Conservation (phyloP, 2,329 filamentous ascomycete species). For the Talaromyces sp. region DNA sequence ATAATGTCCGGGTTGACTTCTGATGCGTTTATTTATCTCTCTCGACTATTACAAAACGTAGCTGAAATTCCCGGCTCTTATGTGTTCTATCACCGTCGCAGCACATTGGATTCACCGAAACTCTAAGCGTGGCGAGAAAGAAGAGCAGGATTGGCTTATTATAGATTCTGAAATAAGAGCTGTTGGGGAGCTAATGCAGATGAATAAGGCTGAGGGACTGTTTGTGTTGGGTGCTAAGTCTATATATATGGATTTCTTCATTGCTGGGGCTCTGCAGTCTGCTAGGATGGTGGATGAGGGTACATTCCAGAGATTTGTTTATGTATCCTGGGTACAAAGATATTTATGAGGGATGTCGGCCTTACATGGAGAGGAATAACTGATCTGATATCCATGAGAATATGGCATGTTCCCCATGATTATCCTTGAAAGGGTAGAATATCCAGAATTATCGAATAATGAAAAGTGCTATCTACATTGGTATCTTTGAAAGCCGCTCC, state of each 20-base stretch:
- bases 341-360: slow-evolving; percentile 8
- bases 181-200: slow-evolving; percentile 32
- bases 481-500: background rate
- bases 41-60: too few species aligned
- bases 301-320: slow-evolving; percentile 24
- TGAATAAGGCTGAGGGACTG: slow-evolving; percentile 31
- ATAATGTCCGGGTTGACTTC: too few species aligned
- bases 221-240: slow-evolving; percentile 36
- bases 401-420: background rate
- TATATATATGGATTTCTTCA: slow-evolving; percentile 38
- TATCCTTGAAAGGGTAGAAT: too few species aligned
- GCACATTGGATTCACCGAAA: too few species aligned
- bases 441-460: background rate
- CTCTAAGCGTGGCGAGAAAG: too few species aligned
- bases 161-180: slow-evolving; percentile 22
- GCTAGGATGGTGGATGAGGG: slow-evolving; percentile 30
- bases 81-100: too few species aligned
- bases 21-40: too few species aligned
- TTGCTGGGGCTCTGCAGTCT: slow-evolving; percentile 34
- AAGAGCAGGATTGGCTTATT: slow-evolving; percentile 11
- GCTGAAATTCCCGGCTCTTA: too few species aligned
- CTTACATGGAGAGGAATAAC: slow-evolving; percentile 6
- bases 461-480: background rate
- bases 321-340: slow-evolving; percentile 22
- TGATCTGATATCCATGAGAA: too few species aligned